Conservation (phyloP, 2,329 filamentous ascomycete species). For the Aureobasidium melanogenum region DNA sequence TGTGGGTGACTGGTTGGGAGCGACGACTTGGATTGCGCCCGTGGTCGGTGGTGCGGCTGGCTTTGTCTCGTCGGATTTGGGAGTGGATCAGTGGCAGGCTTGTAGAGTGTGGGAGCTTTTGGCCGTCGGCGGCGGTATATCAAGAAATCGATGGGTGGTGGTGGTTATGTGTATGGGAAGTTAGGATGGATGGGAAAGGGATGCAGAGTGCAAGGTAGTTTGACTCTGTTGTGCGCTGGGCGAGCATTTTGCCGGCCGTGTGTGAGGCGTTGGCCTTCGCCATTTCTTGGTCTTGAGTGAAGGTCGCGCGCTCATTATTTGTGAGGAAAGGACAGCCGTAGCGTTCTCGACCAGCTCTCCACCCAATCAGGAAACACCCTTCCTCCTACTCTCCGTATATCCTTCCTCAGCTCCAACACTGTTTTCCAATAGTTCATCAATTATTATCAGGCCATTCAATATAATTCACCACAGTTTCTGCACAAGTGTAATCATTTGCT, state of each 20-base stretch:
- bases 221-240: slow-evolving; percentile 9
- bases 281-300: neutral
- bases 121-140: slow-evolving; percentile 16
- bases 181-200: neutral
- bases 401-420: neutral
- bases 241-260: slow-evolving; percentile 8
- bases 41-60: slow-evolving; percentile 13
- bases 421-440: neutral
- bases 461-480: neutral
- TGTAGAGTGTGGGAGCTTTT: slow-evolving; percentile 13
- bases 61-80: slow-evolving; percentile 2
- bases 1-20: slow-evolving; percentile 16
- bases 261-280: slow-evolving; percentile 6
- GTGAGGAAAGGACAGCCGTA: neutral
- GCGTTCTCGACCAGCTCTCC: neutral
- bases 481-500: neutral
- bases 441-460: neutral
- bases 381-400: neutral
- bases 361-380: neutral
- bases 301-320: neutral
- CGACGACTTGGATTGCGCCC: slow-evolving; percentile 14
- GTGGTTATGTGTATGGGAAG: slow-evolving; percentile 3
- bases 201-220: neutral
- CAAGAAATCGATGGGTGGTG: slow-evolving; percentile 2
- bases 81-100: neutral